Evolutionary conservation across 768 basidiomycete species (phyloP).

Genomic region (Tremella fuciformis): DNA sequence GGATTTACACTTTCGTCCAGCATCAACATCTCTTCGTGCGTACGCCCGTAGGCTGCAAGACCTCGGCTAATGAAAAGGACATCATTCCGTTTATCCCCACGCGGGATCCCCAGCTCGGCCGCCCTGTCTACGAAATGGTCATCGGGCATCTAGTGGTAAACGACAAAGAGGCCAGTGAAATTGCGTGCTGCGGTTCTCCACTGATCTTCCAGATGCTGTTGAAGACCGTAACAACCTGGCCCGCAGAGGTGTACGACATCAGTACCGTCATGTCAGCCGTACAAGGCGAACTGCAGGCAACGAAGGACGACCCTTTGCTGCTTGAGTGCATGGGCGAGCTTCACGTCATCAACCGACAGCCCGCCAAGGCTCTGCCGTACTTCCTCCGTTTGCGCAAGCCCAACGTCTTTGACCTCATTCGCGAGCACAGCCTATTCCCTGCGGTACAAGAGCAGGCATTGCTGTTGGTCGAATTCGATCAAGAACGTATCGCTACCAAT

Average conservation of each 20-base stretch:
- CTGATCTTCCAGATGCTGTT: constrained; percentile 62
- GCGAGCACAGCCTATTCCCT: constrained; percentile 88
- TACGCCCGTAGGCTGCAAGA: constrained; percentile 7
- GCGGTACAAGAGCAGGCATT: constrained; percentile 92
- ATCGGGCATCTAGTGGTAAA: constrained; percentile 78
- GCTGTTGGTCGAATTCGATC: constrained; percentile 89
- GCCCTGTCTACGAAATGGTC: constrained; percentile 91
- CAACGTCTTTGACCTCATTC: constrained; percentile 90
- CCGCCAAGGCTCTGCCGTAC: constrained; percentile 87
- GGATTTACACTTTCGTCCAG: constrained; percentile 87
- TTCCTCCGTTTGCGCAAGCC: constrained; percentile 79
- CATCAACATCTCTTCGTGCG: constrained; percentile 72
- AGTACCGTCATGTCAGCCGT: constrained; percentile 84
- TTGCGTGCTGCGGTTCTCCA: neutral
- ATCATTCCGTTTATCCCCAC: constrained; percentile 90
- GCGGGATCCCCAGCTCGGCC: constrained; percentile 71
- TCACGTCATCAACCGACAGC: constrained; percentile 68
- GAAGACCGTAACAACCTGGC: constrained; percentile 81
- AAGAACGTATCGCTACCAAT: constrained; percentile 60
- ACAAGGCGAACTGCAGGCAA: constrained; percentile 69
- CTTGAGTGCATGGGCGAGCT: constrained; percentile 94
- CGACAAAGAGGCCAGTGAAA: constrained; percentile 63
- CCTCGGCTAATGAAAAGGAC: constrained; percentile 55
- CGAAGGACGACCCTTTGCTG: constrained; percentile 62
- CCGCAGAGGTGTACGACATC: constrained; percentile 82